Evolutionary conservation across 148 eudicot species (phyloP).

Genomic region (Cornus kousa): DNA sequence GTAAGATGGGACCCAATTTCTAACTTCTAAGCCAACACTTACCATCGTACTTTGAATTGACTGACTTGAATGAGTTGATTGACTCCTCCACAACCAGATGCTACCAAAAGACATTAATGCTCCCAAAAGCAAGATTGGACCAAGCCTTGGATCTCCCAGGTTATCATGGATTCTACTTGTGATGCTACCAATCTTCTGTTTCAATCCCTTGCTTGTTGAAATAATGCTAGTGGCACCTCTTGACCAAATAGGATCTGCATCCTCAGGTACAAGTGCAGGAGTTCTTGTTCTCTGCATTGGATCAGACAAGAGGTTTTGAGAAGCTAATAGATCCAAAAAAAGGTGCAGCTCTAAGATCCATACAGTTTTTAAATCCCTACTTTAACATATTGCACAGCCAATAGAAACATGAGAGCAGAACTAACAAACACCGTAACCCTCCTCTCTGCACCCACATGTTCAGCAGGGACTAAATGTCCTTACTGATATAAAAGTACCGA

Average conservation of each 20-base stretch:
- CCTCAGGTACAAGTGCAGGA: slow-evolving; percentile 82
- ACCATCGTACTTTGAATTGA: slow-evolving; percentile 39
- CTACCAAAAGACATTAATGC: slow-evolving; percentile 74
- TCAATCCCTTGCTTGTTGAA: slow-evolving; percentile 50
- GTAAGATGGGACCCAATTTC: background rate
- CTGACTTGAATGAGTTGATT: slow-evolving; percentile 32
- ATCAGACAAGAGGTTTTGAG: background rate
- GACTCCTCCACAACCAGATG: slow-evolving; percentile 70
- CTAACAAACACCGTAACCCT: background rate
- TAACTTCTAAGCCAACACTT: slow-evolving; percentile 14
- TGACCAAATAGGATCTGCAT: slow-evolving; percentile 62
- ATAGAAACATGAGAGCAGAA: background rate
- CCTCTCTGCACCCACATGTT: too few relatives aligned
- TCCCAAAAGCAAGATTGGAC: slow-evolving; percentile 81
- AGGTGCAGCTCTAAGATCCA: background rate
- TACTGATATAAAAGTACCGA: background rate
- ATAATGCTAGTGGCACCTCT: slow-evolving; percentile 47
- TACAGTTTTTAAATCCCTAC: background rate
- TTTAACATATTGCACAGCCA: background rate
- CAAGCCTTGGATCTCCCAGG: slow-evolving; percentile 68
- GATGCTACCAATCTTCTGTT: slow-evolving; percentile 38
- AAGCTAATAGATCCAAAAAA: background rate
- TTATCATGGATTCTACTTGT: slow-evolving; percentile 28
- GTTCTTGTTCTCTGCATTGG: slow-evolving; percentile 66
- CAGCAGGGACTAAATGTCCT: background rate